Base-by-base conservation (phyloP, 2,329 filamentous ascomycete genomes). In the Claviceps quebecensis region DNA sequence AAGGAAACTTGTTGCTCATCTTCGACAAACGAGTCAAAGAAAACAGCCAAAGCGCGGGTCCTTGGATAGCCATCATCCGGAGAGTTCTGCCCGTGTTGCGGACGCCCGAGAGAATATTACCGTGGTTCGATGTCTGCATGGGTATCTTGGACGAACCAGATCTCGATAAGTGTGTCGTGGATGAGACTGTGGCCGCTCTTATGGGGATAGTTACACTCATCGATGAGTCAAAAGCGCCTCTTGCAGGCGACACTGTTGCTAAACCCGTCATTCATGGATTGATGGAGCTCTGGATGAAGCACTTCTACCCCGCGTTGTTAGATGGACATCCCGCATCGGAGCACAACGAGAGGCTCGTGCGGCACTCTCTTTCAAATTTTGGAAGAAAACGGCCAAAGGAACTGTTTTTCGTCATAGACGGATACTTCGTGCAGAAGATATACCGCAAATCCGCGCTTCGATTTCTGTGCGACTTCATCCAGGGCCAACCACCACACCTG, bases 401-500 rank as follows among this genome's bases (percentile, higher is more conserved):
- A 53, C 78, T 91, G 49, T 78, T 91, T 61, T 69, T 70, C 13
- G 73, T 77, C 1, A 66, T 91, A 22, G 77, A 90, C 60, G 72
- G 72, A 45, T 81, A 82, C 55, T 76, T 93, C 54, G 70, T 83
- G 26, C 78, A 80, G 55, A 80, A 74, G 55, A 73, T 79, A 19
- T 76, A 80, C 54, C 80, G 87, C 19, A 74, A 81, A 51, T 77
- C 79, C 54, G 75, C 80, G 8, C 66, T 90, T 34, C 76, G 77
- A 17, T 73, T 93, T 11, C 70, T 93, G 16, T 82, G 80, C 60
- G 78, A 83, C 45, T 90, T 88, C 56, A 76, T 93, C 39, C 78
- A 83, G 56, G 77, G 80, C 53, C 83, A 88, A 57, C 84, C 86
- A n/a, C 86, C 87, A 4, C 87, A 90, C 66, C 72, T 93, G 1